A percentile compares a stretch with the other conserved stretches of the same genome.
phyloP scores from a whole-genome alignment of 177 flowering plant species.

The Telopea speciosissima region DNA sequence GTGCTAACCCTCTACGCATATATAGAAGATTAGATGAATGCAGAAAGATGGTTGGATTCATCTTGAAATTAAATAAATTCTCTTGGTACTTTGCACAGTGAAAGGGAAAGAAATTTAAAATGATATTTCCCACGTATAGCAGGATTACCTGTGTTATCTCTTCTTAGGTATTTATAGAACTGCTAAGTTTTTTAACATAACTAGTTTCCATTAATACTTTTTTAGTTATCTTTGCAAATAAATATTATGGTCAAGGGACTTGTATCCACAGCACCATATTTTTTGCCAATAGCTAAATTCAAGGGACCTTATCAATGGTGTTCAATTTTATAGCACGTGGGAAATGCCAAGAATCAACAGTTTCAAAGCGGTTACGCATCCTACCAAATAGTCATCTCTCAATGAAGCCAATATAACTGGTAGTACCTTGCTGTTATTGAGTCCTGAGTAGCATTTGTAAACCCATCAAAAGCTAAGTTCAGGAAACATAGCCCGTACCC shows the following conservation, averaged over 20 bases:
- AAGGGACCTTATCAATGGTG: neutral
- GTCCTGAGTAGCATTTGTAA: slow-evolving; percentile 97
- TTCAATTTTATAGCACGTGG: neutral
- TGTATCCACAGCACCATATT: too few species aligned
- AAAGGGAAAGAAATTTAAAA: neutral
- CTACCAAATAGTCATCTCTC: neutral
- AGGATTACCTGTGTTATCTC: neutral
- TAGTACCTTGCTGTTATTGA: slow-evolving; percentile 67
- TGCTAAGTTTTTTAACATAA: too few species aligned
- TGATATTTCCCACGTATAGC: neutral
- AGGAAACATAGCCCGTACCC: slow-evolving; percentile 94
- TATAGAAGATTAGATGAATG: neutral
- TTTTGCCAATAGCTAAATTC: too few species aligned
- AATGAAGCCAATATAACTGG: neutral
- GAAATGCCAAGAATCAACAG: neutral
- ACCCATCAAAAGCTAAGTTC: slow-evolving; percentile 96
- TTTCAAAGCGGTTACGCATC: neutral
- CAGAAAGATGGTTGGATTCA: neutral
- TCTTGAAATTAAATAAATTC: neutral
- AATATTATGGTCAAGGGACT: neutral
- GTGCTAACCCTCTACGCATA: neutral
- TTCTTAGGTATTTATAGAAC: neutral
- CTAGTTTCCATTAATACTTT: too few species aligned
- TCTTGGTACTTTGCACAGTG: neutral
- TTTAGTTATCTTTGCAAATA: too few species aligned